These are phyloP conservation scores for Claviceps sorghi DNA, from an alignment of 2,329 filamentous ascomycete genomes.

Conservation along the genomic window DNA sequence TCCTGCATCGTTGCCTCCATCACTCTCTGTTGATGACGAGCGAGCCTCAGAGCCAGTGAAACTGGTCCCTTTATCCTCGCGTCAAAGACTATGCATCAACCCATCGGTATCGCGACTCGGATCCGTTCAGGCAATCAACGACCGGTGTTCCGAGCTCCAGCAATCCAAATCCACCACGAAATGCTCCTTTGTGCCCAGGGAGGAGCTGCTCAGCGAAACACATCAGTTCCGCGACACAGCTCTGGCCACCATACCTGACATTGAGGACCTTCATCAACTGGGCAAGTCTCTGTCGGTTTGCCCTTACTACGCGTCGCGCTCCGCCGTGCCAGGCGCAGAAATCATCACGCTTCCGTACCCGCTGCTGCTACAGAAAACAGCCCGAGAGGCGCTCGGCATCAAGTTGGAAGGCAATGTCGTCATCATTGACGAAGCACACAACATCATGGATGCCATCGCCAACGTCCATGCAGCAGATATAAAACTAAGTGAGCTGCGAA, in stretches of 20 bases:
- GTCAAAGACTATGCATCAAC: slow-evolving; percentile 85
- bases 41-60: slow-evolving; percentile 41
- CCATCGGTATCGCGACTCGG: slow-evolving; percentile 58
- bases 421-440: slow-evolving; percentile 96
- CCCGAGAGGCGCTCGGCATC: slow-evolving; percentile 74
- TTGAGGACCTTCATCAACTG: slow-evolving; percentile 72
- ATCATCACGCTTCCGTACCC: slow-evolving; percentile 90
- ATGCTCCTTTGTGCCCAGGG: slow-evolving; percentile 65
- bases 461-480: slow-evolving; percentile 74
- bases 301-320: slow-evolving; percentile 89
- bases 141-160: slow-evolving; percentile 81
- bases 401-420: slow-evolving; percentile 78
- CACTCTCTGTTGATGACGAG: slow-evolving; percentile 16
- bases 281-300: slow-evolving; percentile 72
- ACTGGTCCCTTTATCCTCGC: slow-evolving; percentile 68
- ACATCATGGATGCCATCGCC: slow-evolving; percentile 88
- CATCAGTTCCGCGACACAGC: slow-evolving; percentile 75
- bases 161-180: slow-evolving; percentile 45
- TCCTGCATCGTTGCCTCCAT: slow-evolving; percentile 50
- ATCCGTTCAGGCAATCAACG: slow-evolving; percentile 72
- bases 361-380: slow-evolving; percentile 70
- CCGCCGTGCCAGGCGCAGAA: slow-evolving; percentile 69
- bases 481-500: slow-evolving; percentile 55
- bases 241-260: slow-evolving; percentile 75
- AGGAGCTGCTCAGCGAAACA: slow-evolving; percentile 56